Evolutionary conservation across 148 eudicot genomes (phyloP), one percentile per base, ranked within the genome.

Genomic region (Linanthus parryae): DNA sequence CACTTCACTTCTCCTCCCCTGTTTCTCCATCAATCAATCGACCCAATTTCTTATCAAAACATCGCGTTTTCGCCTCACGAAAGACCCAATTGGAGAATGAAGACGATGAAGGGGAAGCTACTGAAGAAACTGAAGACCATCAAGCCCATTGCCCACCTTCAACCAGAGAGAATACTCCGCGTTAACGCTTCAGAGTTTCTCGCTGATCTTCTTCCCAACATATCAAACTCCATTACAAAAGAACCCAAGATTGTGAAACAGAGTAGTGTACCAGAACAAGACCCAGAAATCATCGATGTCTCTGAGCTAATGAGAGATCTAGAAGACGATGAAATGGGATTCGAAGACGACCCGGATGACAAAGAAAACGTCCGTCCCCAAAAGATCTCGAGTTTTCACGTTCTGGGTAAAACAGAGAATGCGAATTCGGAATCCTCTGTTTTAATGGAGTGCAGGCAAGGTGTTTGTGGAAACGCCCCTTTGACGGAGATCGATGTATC

Each of bases 111-210:
- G 61, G 98, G 95, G 15, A 92, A 77, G 72, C 64, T 87, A 2
- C 63, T 92, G 64, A 92, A 81, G 76, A 92, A 84, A 49, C 49
- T 92, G 61, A 87, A 87, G 62, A 48, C 96, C 37, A 72, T 80
- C 2, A 83, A 86, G 49, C 59, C 76, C 30, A 83, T 83, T 26
- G 83, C 70, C 48, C 81, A 83, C 41, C 45, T 81, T 55, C 86
- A 79, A 43, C 65, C 94, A 1, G 94, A 87, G 8, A 60, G 76
- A 46, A 60, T 83, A 16, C 83, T 86, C 20, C 88, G 81, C 16
- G 78, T 66, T 1, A 66, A 65, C 51, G 67, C 75, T 27, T 65
- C 75, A 0, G 85, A 85, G 10, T 76, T 75, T 59, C 58, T 81
- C 16, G 65, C 63, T 27, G 5, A 34, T 15, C 54, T 48, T 54